Conservation (phyloP, 1,284 basidiomycete genomes). For the Xanthoconium separans region DNA sequence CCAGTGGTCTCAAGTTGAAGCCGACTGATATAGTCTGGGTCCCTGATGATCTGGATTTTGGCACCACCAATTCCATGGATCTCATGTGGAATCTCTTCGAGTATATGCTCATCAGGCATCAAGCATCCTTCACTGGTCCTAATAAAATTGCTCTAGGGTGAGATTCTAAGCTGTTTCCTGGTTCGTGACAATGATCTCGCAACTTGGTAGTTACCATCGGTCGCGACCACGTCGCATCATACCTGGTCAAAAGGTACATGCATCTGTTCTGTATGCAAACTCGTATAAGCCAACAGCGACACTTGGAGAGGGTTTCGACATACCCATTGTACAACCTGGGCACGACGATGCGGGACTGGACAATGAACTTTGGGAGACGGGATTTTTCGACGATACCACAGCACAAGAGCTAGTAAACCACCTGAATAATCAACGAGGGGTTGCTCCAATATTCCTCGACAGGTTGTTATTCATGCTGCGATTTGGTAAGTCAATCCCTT, state of each 20-base stretch:
- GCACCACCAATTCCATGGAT: slow-evolving; percentile 23
- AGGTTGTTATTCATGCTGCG: slow-evolving; percentile 28
- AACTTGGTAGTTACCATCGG: slow-evolving; percentile 15
- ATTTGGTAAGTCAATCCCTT: slow-evolving; percentile 16
- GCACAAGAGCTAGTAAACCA: slow-evolving; percentile 14
- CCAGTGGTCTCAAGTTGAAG: slow-evolving; percentile 19
- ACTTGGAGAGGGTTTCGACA: slow-evolving; percentile 27
- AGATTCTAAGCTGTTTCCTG: background rate
- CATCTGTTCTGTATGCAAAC: slow-evolving; percentile 28
- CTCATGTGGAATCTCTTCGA: slow-evolving; percentile 24
- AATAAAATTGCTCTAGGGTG: slow-evolving; percentile 18
- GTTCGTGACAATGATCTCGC: background rate
- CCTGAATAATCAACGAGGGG: slow-evolving; percentile 8
- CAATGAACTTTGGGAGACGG: slow-evolving; percentile 23
- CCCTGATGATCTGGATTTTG: slow-evolving; percentile 26
- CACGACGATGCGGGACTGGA: slow-evolving; percentile 3
- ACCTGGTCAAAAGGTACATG: slow-evolving; percentile 27
- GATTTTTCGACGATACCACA: slow-evolving; percentile 25
- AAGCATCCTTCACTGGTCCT: slow-evolving; percentile 18
- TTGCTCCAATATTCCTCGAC: slow-evolving; percentile 22
- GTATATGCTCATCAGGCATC: slow-evolving; percentile 28
- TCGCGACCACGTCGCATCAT: slow-evolving; percentile 1
- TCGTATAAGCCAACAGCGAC: slow-evolving; percentile 25
- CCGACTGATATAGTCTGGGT: slow-evolving; percentile 27
- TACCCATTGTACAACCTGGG: slow-evolving; percentile 14